Evolutionary conservation across 345 rosid genomes (phyloP), one percentile per base, ranked within the genome.

Genomic region (Euphorbia pulcherrima): DNA sequence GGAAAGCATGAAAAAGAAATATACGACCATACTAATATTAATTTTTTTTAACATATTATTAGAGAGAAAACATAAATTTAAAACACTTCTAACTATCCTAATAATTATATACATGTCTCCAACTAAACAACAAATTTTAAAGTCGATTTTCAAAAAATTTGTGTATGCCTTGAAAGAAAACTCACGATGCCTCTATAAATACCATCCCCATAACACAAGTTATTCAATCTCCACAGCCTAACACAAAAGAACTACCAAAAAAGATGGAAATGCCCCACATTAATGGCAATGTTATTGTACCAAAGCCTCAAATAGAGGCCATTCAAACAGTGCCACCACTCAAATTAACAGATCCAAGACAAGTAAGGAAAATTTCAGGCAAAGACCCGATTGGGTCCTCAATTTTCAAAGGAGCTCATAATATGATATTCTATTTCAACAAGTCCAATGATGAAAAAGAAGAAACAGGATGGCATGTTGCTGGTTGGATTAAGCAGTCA

Each of bases 401-500:
- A 62, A 69, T 88, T 66, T 84, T 84, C 72, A 65, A 65, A 61
- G 77, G 79, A 59, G 71, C 84, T 64, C 52, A 87, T 13, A 86
- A 83, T 84, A 35, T 85, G 35, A 79, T 88, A 5, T 69, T 88
- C 5, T 85, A 72, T 68, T 87, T 84, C 64, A 74, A 75, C 21
- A 67, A 82, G 30, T 72, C 21, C 26, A 53, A 6, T 71, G 87
- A 78, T 56, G 60, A 72, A 69, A 86, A 78, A 57, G 60, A 72
- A 24, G 87, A 74, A 60, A 82, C 88, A 9, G 94, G 90, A 0
- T 82, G 92, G 92, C 18, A 69, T 12, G 78, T 68, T 6, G 87
- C 96, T 2, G 90, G 97, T 9, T 88, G 91, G 92, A 81, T 88
- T 4, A 90, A 77, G 80, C 93, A 87, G 71, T 88, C 98, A 2